A percentile compares a stretch with the other conserved stretches of the same genome.
Evolutionary conservation across 2,329 filamentous ascomycete species (phyloP).

Genomic region (Zasmidium citrigriseum): DNA sequence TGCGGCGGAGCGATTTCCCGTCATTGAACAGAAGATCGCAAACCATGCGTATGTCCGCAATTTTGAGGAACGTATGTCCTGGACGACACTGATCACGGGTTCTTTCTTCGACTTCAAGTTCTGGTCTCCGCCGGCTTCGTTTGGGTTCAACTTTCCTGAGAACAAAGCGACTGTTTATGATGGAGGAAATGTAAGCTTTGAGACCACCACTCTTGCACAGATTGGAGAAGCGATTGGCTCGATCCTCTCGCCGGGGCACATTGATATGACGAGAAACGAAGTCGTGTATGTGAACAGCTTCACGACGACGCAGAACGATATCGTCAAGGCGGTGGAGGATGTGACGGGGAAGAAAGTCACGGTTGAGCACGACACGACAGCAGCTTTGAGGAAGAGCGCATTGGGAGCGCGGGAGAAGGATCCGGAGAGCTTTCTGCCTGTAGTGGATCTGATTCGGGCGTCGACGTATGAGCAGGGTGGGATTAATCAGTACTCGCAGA

Average conservation of each 20-base stretch:
- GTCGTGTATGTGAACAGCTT: not conserved
- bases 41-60: not conserved
- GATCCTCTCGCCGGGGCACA: not conserved
- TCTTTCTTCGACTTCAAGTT: not conserved
- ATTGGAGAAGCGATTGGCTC: not conserved
- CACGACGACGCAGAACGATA: not conserved
- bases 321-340: not conserved
- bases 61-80: not conserved
- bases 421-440: not conserved
- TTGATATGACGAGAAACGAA: not conserved
- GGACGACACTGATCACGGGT: not conserved
- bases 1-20: not conserved
- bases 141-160: not conserved
- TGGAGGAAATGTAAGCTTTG: not conserved
- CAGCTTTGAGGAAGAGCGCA: not conserved
- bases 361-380: not conserved
- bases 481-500: not conserved
- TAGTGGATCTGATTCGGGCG: not conserved
- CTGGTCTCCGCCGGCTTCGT: not conserved
- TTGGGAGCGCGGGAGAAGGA: not conserved
- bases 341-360: not conserved
- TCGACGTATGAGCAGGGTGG: not conserved
- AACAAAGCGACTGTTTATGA: not conserved
- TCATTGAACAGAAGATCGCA: not conserved
- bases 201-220: not conserved